Conservation (phyloP, 768 basidiomycete species). For the Auriscalpium vulgare region DNA sequence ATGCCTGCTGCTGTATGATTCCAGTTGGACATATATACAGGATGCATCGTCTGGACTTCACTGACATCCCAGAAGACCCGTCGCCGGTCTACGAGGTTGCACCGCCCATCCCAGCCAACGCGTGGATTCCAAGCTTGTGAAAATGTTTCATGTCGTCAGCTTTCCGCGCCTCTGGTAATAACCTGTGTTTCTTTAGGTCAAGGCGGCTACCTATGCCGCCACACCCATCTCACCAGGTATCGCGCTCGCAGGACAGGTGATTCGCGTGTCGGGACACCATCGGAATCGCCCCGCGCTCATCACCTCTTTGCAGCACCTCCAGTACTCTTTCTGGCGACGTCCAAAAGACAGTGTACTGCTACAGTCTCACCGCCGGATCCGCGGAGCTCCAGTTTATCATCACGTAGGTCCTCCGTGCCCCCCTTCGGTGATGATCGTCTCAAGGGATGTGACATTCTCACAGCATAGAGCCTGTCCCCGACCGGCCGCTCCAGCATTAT, state of each 20-base stretch:
- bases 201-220: constrained; percentile 3
- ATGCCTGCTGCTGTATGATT: too few relatives aligned
- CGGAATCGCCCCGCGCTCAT: not conserved
- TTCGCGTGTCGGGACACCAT: not conserved
- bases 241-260: not conserved
- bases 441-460: not conserved
- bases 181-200: not conserved
- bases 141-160: not conserved
- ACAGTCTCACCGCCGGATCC: not conserved
- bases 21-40: not conserved
- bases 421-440: not conserved
- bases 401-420: constrained; percentile 5
- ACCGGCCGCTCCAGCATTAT: constrained; percentile 30
- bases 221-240: not conserved
- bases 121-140: constrained; percentile 1
- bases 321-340: not conserved
- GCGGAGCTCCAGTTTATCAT: constrained; percentile 9
- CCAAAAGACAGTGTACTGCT: constrained; percentile 7
- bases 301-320: not conserved
- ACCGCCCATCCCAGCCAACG: not conserved
- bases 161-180: not conserved
- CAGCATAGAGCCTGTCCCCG: constrained; percentile 13
- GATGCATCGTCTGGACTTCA: not conserved
- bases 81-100: constrained; percentile 1
- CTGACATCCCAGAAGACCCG: not conserved